These are phyloP conservation scores for Ceratobasidium sp. DNA, from an alignment of 1,284 basidiomycete genomes.

Conservation along the genomic window DNA sequence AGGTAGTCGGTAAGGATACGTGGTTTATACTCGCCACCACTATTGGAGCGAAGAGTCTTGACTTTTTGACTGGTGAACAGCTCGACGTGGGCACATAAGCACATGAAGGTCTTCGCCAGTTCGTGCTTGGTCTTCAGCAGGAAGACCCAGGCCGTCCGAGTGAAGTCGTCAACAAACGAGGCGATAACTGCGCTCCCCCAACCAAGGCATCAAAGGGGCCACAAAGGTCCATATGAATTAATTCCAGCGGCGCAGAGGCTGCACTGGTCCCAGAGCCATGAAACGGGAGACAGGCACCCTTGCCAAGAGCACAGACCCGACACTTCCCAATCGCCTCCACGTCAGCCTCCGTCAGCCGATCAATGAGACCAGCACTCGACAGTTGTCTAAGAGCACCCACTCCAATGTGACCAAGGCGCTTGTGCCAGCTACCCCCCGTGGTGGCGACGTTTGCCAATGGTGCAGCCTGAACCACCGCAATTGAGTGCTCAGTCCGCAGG, in stretches of 20 bases:
- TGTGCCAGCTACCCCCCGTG: background rate
- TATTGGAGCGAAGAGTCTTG: slow-evolving; percentile 49
- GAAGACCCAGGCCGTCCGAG: slow-evolving; percentile 43
- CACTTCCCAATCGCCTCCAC: slow-evolving; percentile 26
- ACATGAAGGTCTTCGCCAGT: slow-evolving; percentile 46
- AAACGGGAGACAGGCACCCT: slow-evolving; percentile 40
- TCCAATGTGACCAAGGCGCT: background rate
- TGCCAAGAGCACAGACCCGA: slow-evolving; percentile 37
- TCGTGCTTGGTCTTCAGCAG: slow-evolving; percentile 47
- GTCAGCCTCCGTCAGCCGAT: background rate
- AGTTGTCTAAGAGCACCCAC: background rate
- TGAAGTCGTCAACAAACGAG: slow-evolving; percentile 49
- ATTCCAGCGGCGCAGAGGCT: slow-evolving; percentile 35
- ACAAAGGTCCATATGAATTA: slow-evolving; percentile 49
- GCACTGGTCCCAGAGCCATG: background rate
- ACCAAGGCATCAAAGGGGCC: slow-evolving; percentile 45
- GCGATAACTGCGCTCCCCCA: slow-evolving; percentile 47
- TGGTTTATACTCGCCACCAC: slow-evolving; percentile 50
- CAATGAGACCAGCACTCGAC: background rate
- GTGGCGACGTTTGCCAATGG: background rate
- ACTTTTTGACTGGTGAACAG: slow-evolving; percentile 46
- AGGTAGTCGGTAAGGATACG: slow-evolving; percentile 43
- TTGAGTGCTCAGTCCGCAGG: background rate
- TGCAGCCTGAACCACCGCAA: background rate
- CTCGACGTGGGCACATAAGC: slow-evolving; percentile 47